These are phyloP conservation scores for Plasmodium vinckei DNA, from an alignment of 169 alveolate species.

Conservation along the genomic window DNA sequence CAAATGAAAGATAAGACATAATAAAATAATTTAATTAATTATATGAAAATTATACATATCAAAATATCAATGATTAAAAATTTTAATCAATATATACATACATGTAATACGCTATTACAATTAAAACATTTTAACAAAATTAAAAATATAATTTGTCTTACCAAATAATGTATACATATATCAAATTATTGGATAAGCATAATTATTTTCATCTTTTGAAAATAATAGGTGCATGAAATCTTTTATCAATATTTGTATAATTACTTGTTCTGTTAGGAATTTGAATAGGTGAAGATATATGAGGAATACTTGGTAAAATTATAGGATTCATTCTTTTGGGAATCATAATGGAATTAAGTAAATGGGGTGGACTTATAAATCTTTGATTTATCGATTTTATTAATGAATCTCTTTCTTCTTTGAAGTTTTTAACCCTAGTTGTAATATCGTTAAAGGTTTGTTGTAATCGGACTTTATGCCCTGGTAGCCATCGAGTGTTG, in stretches of 20 bases:
- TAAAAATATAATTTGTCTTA: background rate
- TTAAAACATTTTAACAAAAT: constrained; percentile 11
- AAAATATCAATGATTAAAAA: background rate
- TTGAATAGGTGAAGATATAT: constrained; percentile 25
- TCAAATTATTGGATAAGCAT: background rate
- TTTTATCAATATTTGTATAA: constrained; percentile 33
- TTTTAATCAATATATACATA: background rate
- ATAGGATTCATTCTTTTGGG: constrained; percentile 53
- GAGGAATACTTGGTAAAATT: constrained; percentile 36
- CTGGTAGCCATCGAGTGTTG: constrained; percentile 91
- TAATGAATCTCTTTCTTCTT: constrained; percentile 77
- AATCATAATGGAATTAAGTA: constrained; percentile 32
- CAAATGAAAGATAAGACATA: background rate
- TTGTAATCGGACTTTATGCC: constrained; percentile 88
- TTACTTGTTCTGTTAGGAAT: constrained; percentile 32
- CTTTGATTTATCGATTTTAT: constrained; percentile 27
- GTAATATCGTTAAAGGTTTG: constrained; percentile 83
- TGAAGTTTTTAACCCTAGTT: constrained; percentile 79
- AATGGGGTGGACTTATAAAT: constrained; percentile 32
- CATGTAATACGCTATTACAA: constrained; percentile 7
- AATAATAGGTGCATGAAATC: constrained; percentile 22
- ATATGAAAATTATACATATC: background rate
- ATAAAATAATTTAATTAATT: background rate
- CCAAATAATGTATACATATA: background rate
- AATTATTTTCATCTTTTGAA: constrained; percentile 29